Base-by-base conservation (phyloP, 495 filamentous ascomycete genomes). In the Aspergillus bridgeri region DNA sequence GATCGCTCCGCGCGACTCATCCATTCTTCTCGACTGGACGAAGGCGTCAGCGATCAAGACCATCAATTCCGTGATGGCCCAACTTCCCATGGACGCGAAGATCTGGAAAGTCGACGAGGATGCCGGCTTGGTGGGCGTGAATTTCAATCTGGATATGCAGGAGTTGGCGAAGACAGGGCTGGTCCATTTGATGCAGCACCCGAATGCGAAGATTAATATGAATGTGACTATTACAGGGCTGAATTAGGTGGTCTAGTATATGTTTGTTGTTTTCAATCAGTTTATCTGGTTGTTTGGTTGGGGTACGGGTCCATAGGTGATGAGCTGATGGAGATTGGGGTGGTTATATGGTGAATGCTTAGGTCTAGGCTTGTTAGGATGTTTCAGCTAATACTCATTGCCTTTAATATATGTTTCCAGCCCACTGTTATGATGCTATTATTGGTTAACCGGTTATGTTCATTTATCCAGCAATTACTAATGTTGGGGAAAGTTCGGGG, bases 201-300 rank as follows among this genome's bases (percentile, higher is more conserved):
- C 6, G 21, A 50, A 50, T 50, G 48, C 48, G 21, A 50, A 50
- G 21, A 24, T 50, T n/a, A 25, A 25, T 25, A 24, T 50, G 48
- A 27, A 50, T 3, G 48, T 50, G 5, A 50, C 48, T 25, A 50
- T 50, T 25, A 8, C 6, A 6, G 48, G 48, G 17, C n/a, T 50
- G 23, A 23, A 50, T 25, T 24, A 50, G 48, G 21, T 21, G 24
- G 19, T 21, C 9, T 47, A 8, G 19, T 21, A 20, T 20, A 7
- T 47, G 7, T 47, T n/a, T 7, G 1, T 47, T 47, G 5, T 47
- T 47, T 46, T 18, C 43, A 6, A 7, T 46, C 3, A 15, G 20
- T 46, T 45, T 45, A 45, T 17, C 42, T 45, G 9, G 13, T 48
- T 48, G 18, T 22, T 22, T 21, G 23, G 5, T 3, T 18, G n/a